Evolutionary conservation across 495 filamentous ascomycete genomes (phyloP), one percentile per base, ranked within the genome.

Genomic region (Alectoria sarmentosa): DNA sequence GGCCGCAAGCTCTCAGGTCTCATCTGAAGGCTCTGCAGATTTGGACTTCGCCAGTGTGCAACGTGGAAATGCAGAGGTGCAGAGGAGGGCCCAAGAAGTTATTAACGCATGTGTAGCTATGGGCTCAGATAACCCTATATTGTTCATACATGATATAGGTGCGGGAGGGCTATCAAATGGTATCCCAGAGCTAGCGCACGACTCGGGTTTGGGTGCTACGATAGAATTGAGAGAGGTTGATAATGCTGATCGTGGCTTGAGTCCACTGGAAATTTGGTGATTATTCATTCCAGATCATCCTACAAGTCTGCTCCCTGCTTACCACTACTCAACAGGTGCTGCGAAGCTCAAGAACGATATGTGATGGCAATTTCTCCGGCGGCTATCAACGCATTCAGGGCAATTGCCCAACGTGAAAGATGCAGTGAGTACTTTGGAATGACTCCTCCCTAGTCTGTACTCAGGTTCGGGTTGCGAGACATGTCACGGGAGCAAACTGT

Each of bases 11-110:
- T 96, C 90, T 80, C 88, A 91, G 66, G 84, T 88, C 37, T 93
- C 91, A 26, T 90, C 89, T 49, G 93, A 97, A 76, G 89, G 86
- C 5, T 92, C 88, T 30, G 90, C 88, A 0, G 91, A 96, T 62
- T 78, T 98, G 2, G 95, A 98, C 71, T 98, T 96, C 76, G 90
- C 92, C 65, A 96, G 90, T 75, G 94, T 98, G 46, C 94, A 98
- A 75, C 80, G 94, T 76, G 81, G 88, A 6, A 98, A 98, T 69
- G 91, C 94, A 8, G 94, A 98, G 77, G 90, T 96, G 73, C 90
- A 98, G 74, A 84, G 94, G 26, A 83, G 94, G 70, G 95, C 92
- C 7, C 94, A 98, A 73, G 92, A 94, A 81, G 94, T 98, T 46
- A 98, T 98, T 76, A 92, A 97, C 75, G 85, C 90, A 3, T 98